phyloP scores from a whole-genome alignment of 1,284 basidiomycete genomes.

The Trichosporon faecale region DNA sequence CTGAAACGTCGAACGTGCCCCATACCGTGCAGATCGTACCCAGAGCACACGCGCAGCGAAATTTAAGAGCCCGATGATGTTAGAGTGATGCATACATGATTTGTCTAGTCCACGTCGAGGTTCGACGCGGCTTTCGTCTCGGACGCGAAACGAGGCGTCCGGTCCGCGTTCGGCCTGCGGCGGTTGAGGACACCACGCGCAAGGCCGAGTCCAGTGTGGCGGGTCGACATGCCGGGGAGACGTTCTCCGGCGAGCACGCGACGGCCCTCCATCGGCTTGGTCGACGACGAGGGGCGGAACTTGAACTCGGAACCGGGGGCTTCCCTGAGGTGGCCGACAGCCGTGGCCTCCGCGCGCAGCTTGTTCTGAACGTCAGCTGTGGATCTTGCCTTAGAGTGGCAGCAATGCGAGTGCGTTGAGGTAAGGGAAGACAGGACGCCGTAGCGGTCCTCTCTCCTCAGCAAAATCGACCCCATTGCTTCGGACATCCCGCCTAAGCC shows the following conservation, averaged over 20 bases:
- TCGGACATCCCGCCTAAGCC: too few species aligned
- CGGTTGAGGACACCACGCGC: slow-evolving; percentile 44
- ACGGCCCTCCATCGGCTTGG: slow-evolving; percentile 30
- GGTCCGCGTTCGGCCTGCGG: slow-evolving; percentile 17
- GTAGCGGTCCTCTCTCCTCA: too few species aligned
- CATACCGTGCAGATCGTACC: neutral
- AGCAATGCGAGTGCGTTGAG: too few species aligned
- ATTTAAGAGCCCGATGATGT: neutral
- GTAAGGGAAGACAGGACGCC: too few species aligned
- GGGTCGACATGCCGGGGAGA: slow-evolving; percentile 40
- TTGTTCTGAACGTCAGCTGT: slow-evolving; percentile 28
- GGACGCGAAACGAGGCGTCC: slow-evolving; percentile 19
- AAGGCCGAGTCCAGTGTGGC: slow-evolving; percentile 44
- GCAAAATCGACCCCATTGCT: too few species aligned
- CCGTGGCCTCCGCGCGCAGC: slow-evolving; percentile 25
- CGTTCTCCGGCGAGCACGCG: slow-evolving; percentile 45
- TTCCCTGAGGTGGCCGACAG: slow-evolving; percentile 18
- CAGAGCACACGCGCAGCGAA: neutral
- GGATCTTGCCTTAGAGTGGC: neutral
- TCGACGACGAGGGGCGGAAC: slow-evolving; percentile 8
- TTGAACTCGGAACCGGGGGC: slow-evolving; percentile 8
- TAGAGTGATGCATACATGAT: slow-evolving; percentile 16
- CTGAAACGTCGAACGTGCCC: neutral
- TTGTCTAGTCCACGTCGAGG: slow-evolving; percentile 3
- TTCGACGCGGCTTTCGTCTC: neutral